phyloP scores from a whole-genome alignment of 2,329 filamentous ascomycete species.

The Fusarium miscanthi region DNA sequence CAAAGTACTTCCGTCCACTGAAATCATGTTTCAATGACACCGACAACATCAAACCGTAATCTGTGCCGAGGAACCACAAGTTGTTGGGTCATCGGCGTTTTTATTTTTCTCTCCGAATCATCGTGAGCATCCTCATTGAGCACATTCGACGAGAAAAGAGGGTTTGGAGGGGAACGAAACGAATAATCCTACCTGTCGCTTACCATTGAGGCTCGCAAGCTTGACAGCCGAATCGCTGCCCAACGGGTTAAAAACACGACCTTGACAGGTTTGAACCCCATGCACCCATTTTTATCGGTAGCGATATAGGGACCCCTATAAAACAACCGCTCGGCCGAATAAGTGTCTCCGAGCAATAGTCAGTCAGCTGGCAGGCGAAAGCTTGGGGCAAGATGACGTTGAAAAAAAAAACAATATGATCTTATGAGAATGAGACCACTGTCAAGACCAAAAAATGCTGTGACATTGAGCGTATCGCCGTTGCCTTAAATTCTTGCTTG shows the following conservation, averaged over 20 bases:
- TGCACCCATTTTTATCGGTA: constrained; percentile 23
- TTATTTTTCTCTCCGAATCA: constrained; percentile 24
- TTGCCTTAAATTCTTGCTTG: constrained; percentile 4
- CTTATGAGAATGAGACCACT: constrained; percentile 20
- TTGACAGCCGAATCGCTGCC: constrained; percentile 18
- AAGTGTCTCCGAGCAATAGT: constrained; percentile 24
- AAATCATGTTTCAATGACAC: constrained; percentile 11
- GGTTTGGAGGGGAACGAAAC: constrained; percentile 11
- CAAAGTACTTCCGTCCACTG: constrained; percentile 16
- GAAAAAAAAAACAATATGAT: constrained; percentile 8
- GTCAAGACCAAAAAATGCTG: constrained; percentile 3
- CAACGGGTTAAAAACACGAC: constrained; percentile 27
- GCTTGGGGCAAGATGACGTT: constrained; percentile 34
- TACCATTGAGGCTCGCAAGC: constrained; percentile 12
- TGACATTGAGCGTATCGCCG: constrained; percentile 31
- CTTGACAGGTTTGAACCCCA: constrained; percentile 22
- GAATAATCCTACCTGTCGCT: constrained; percentile 24
- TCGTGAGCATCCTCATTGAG: constrained; percentile 35
- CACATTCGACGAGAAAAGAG: constrained; percentile 7
- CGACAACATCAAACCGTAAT: neutral
- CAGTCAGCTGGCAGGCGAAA: constrained; percentile 7
- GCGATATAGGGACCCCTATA: constrained; percentile 28
- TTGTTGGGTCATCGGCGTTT: constrained; percentile 21
- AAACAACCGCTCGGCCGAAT: constrained; percentile 35
- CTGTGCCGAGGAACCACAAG: constrained; percentile 25